Conservation (phyloP, 2,329 filamentous ascomycete genomes). For the Hyphodiscus sp. region DNA sequence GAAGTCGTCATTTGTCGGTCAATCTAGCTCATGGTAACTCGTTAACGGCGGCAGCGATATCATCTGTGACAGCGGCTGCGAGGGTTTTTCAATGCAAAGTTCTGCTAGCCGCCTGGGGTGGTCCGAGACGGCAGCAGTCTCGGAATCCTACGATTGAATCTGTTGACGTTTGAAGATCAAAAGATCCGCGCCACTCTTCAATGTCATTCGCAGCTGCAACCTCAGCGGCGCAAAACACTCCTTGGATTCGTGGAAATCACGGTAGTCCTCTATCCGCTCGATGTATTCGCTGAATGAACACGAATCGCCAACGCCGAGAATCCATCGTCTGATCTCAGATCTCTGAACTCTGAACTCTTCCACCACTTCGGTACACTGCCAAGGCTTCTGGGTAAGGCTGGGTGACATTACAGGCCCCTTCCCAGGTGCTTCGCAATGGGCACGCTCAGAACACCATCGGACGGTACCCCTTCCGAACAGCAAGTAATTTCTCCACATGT, state of each 20-base stretch:
- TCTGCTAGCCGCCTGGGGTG: neutral
- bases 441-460: conserved; percentile 7
- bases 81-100: neutral
- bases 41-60: neutral
- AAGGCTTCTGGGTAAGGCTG: conserved; percentile 3
- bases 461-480: conserved; percentile 18
- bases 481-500: conserved; percentile 14
- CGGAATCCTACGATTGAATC: neutral
- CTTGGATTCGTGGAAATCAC: neutral
- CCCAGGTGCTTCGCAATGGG: neutral
- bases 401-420: conserved; percentile 1
- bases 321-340: neutral
- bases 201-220: neutral
- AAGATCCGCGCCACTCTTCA: neutral
- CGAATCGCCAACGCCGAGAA: neutral
- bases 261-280: neutral
- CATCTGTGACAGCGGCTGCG: neutral
- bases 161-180: neutral
- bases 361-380: neutral
- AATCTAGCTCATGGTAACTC: neutral
- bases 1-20: neutral
- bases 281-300: neutral
- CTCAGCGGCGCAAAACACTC: neutral
- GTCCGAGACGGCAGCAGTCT: neutral
- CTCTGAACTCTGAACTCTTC: neutral